Percentiles rank a stretch among this genome's conserved stretches.
These are phyloP conservation scores for Tillandsia leiboldiana DNA, from an alignment of 176 grass and related monocot genomes.

Conservation along the genomic window DNA sequence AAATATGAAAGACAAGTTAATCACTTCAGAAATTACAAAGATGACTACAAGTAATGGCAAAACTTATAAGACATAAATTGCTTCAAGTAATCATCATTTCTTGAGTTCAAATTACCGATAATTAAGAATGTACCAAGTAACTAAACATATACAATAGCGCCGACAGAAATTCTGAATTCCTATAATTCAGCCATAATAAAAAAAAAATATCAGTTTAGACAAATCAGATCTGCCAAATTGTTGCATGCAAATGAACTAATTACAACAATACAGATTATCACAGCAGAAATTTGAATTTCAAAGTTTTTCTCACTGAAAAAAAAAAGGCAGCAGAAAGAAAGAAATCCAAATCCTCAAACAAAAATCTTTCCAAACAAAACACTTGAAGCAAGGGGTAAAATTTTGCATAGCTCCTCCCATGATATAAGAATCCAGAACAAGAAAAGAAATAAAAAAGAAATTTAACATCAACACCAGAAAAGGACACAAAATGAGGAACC, in stretches of 20 bases:
- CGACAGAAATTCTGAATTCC: no score
- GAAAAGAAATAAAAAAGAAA: conserved; percentile 7
- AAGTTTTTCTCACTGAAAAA: conserved; percentile 7
- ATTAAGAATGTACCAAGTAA: no score
- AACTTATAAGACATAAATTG: no score
- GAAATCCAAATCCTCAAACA: conserved; percentile 19
- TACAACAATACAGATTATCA: not conserved
- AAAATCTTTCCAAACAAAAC: conserved; percentile 9
- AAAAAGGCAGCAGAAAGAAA: conserved; percentile 11
- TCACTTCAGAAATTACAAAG: not conserved
- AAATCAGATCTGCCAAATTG: conserved; percentile 44
- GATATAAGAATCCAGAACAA: conserved; percentile 14
- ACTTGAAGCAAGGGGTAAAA: conserved; percentile 9
- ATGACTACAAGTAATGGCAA: no score
- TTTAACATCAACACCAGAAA: not conserved
- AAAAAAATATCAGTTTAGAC: not conserved
- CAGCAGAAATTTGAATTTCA: not conserved
- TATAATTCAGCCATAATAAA: no score
- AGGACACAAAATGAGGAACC: not conserved
- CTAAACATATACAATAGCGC: no score
- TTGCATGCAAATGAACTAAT: conserved; percentile 23
- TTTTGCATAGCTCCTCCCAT: not conserved
- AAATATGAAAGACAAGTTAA: conserved; percentile 4
- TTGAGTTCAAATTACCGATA: no score
- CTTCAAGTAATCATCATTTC: no score